Conservation (phyloP, 768 basidiomycete species). For the Leccinum imitatum region DNA sequence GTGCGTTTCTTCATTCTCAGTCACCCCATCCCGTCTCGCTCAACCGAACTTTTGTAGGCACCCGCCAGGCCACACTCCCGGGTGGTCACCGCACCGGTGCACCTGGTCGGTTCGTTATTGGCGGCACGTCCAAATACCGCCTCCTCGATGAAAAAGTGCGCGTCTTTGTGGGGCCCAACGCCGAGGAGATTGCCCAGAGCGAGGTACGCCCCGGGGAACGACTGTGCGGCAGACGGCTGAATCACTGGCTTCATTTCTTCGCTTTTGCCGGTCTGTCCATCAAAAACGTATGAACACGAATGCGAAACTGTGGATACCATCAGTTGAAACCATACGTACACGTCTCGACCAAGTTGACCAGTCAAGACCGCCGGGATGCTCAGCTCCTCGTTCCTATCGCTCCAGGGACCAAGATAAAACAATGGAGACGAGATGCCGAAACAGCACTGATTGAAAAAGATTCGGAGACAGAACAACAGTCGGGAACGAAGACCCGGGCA, state of each 20-base stretch:
- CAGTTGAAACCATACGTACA: conserved; percentile 33
- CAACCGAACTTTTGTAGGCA: conserved; percentile 47
- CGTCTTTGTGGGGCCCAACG: conserved; percentile 77
- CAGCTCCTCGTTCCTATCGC: conserved; percentile 28
- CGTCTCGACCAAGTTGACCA: conserved; percentile 21
- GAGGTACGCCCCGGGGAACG: conserved; percentile 36
- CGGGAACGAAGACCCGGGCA: neutral
- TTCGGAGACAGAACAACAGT: neutral
- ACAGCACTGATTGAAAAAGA: neutral
- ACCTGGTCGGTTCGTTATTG: conserved; percentile 79
- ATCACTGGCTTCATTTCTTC: neutral
- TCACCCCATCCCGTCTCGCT: neutral
- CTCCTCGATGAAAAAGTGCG: conserved; percentile 82
- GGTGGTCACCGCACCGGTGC: conserved; percentile 87
- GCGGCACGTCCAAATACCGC: conserved; percentile 77
- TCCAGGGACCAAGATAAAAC: conserved; percentile 25
- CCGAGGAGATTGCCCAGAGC: conserved; percentile 59
- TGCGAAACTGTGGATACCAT: neutral
- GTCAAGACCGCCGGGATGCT: conserved; percentile 25
- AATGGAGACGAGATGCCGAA: conserved; percentile 26
- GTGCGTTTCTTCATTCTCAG: conserved; percentile 42
- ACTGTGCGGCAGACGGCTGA: neutral
- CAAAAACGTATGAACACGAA: too few species aligned
- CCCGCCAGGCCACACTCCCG: conserved; percentile 77
- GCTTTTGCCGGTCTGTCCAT: neutral